Base-by-base conservation (phyloP, 139 green algal genomes). In the Auxenochlorella pyrenoidosa region DNA sequence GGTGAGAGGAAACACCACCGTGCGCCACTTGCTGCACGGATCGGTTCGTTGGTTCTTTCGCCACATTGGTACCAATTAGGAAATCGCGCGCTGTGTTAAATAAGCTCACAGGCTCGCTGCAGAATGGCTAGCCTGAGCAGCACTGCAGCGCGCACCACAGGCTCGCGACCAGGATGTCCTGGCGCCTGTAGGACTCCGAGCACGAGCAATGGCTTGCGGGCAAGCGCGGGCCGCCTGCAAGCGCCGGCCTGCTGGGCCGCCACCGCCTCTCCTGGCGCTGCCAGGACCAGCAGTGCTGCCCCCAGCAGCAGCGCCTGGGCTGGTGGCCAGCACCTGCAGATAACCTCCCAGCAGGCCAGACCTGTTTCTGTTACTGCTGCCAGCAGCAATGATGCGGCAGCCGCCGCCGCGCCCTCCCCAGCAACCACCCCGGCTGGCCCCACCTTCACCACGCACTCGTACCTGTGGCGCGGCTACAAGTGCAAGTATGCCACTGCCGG, bases 401-500 rank as follows among this genome's bases (percentile, higher is more conserved):
- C 70, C 70, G 34, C n/a, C 34, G 18, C 36, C 34, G 34, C 70
- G 47, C 47, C 10, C 34, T 30, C 70, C 16, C 4, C 70, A 47
- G 10, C 70, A 8, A 18, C 70, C 70, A 76, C 15, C 41, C 10
- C 41, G 32, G 75, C 32, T 5, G 30, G 43, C 75, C 75, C 28
- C 12, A 13, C 75, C 5, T 85, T 66, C 60, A 65, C 26, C 24
- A n/a, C 43, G 28, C 80, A 85, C 63, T 76, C 34, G 63, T 85
- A 66, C 60, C 5, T 47, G 63, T 85, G 80, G 80, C 40, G 63
- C 3, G 80, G 80, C 18, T 71, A 71, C 28, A 71, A 34, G 63
- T 71, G 63, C 34, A 65, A 66, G 28, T 66, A 66, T 44, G 36
- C 63, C 54, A 82, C 75, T 30, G 73, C 47, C 38, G 88, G 88